Conservation (phyloP, 2,329 filamentous ascomycete species). For the Thelonectria discophora region DNA sequence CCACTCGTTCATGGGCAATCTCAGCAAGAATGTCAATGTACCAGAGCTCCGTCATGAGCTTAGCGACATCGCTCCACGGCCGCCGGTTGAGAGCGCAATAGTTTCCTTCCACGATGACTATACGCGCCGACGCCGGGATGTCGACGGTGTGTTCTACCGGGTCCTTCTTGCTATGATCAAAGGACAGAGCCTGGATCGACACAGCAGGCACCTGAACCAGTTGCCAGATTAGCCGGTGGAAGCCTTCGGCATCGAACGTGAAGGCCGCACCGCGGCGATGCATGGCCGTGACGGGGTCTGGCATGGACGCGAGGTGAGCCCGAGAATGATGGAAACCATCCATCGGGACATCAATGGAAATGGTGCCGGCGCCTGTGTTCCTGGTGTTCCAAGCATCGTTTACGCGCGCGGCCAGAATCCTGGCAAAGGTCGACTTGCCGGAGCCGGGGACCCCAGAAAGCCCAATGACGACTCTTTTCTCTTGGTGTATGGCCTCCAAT, state of each 20-base stretch:
- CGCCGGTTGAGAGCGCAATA: conserved; percentile 3
- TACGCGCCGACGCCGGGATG: not conserved
- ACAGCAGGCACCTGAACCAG: not conserved
- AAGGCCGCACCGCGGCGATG: conserved; percentile 12
- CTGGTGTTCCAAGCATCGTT: not conserved
- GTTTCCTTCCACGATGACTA: not conserved
- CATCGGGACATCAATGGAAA: conserved; percentile 8
- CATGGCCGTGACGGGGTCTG: not conserved
- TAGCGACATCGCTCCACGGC: conserved; percentile 5
- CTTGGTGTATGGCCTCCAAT: not conserved
- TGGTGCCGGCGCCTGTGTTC: not conserved
- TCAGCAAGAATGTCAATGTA: not conserved
- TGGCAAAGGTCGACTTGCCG: conserved; percentile 3
- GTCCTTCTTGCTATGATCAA: conserved; percentile 2
- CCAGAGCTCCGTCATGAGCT: conserved; percentile 12
- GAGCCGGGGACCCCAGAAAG: conserved; percentile 8
- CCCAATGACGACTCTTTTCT: not conserved
- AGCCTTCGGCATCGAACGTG: conserved; percentile 3
- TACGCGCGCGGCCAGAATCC: not conserved
- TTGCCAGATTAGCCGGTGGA: not conserved
- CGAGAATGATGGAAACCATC: conserved; percentile 10
- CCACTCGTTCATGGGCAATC: not conserved
- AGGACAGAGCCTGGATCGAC: not conserved
- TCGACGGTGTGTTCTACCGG: not conserved
- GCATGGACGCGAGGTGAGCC: conserved; percentile 8